Conservation (phyloP, 805 yeast species). For the Wickerhamiella spandovensis region DNA sequence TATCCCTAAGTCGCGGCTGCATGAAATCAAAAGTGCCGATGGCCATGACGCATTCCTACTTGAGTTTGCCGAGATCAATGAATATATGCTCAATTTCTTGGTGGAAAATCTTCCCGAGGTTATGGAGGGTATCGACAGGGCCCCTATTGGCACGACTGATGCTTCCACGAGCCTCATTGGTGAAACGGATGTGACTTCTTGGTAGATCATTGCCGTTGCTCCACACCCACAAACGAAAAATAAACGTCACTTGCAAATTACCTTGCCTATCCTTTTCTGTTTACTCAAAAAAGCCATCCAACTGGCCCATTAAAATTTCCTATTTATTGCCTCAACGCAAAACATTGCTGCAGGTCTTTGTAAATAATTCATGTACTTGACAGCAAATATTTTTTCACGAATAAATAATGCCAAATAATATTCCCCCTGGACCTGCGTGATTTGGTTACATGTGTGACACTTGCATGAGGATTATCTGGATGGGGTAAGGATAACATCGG, state of each 20-base stretch:
- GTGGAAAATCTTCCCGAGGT: constrained; percentile 42
- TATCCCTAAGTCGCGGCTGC: constrained; percentile 55
- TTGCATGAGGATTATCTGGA: not conserved
- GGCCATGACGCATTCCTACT: constrained; percentile 95
- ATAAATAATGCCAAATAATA: too few species aligned
- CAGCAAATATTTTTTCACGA: too few species aligned
- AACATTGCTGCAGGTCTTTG: not conserved
- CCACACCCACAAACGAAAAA: too few species aligned
- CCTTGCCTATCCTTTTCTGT: too few species aligned
- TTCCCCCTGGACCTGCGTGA: not conserved
- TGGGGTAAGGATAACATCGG: not conserved
- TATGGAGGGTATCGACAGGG: constrained; percentile 37
- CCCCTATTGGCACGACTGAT: constrained; percentile 27
- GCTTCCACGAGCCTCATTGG: not conserved
- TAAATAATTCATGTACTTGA: too few species aligned
- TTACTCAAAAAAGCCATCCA: not conserved
- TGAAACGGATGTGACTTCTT: not conserved
- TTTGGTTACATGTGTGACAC: not conserved
- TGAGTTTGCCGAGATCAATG: constrained; percentile 74
- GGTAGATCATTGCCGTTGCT: too few species aligned
- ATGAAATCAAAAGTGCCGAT: constrained; percentile 76
- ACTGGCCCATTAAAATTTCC: not conserved
- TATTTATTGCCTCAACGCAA: not conserved
- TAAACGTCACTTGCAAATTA: too few species aligned
- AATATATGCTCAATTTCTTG: constrained; percentile 55